phyloP scores from a whole-genome alignment of 2,329 filamentous ascomycete genomes.

The Thelonectria olida region DNA sequence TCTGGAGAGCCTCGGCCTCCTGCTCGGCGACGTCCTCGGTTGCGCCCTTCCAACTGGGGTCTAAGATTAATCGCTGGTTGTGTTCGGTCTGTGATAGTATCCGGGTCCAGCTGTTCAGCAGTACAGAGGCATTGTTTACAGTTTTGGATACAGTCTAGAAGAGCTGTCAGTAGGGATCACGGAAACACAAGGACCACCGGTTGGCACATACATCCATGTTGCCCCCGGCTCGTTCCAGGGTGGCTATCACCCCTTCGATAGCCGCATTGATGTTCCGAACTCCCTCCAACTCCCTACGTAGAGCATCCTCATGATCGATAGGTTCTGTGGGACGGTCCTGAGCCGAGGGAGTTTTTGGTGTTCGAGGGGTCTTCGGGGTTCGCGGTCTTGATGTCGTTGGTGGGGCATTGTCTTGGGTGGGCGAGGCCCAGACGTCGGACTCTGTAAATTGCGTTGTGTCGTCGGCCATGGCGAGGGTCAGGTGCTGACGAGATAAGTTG shows the following conservation, averaged over 20 bases:
- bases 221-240: constrained; percentile 74
- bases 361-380: constrained; percentile 56
- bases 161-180: constrained; percentile 26
- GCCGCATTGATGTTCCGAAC: constrained; percentile 88
- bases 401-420: constrained; percentile 44
- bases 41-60: constrained; percentile 89
- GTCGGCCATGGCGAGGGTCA: constrained; percentile 52
- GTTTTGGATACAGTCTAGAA: constrained; percentile 80
- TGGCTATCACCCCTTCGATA: constrained; percentile 80
- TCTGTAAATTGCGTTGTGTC: constrained; percentile 56
- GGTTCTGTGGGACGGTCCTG: constrained; percentile 56
- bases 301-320: constrained; percentile 73
- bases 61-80: constrained; percentile 90
- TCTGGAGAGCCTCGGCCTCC: constrained; percentile 79
- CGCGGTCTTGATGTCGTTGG: constrained; percentile 43
- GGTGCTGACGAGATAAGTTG: not conserved
- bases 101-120: constrained; percentile 94
- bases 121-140: constrained; percentile 84
- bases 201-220: constrained; percentile 74
- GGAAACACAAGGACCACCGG: not conserved
- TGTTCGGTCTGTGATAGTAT: constrained; percentile 98
- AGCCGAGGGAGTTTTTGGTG: constrained; percentile 54
- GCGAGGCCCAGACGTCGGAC: constrained; percentile 59
- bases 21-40: constrained; percentile 86
- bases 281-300: constrained; percentile 83